A percentile compares a stretch with the other conserved stretches of the same genome.
Conservation (phyloP, 2,329 filamentous ascomycete genomes). For the Fusarium illudens region DNA sequence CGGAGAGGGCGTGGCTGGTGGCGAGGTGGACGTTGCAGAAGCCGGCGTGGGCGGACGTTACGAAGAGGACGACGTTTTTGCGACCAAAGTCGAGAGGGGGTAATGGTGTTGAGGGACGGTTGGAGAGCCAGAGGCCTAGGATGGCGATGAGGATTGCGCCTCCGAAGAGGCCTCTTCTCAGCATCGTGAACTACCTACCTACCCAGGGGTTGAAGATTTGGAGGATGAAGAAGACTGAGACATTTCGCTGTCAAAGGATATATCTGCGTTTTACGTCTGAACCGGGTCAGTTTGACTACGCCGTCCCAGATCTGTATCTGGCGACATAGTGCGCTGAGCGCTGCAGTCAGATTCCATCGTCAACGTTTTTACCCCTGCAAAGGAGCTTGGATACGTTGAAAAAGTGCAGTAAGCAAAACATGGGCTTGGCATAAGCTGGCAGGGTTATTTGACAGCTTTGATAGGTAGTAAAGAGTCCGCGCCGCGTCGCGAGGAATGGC, state of each 20-base stretch:
- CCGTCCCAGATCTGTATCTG: not conserved
- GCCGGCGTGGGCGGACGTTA: slow-evolving; percentile 46
- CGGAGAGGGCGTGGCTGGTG: slow-evolving; percentile 45
- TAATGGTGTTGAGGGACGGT: not conserved
- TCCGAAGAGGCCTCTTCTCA: not conserved
- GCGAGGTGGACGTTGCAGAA: slow-evolving; percentile 50
- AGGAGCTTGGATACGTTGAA: not conserved
- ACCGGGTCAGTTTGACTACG: not conserved
- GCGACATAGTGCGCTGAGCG: not conserved
- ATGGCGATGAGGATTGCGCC: not conserved
- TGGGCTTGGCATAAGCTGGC: not conserved
- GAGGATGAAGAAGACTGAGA: not conserved
- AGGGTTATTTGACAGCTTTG: not conserved
- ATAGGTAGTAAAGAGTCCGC: not conserved
- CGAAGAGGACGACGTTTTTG: slow-evolving; percentile 47
- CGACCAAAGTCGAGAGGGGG: not conserved
- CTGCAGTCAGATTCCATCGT: not conserved
- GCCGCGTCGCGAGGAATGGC: not conserved
- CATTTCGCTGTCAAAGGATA: not conserved
- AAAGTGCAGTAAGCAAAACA: not conserved
- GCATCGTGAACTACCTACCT: not conserved
- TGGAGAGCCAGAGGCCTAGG: not conserved
- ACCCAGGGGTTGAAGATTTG: not conserved
- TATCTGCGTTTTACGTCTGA: not conserved
- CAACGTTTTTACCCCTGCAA: not conserved